Base-by-base conservation (phyloP, 306 rosid genomes). In the Inga oerstediana region DNA sequence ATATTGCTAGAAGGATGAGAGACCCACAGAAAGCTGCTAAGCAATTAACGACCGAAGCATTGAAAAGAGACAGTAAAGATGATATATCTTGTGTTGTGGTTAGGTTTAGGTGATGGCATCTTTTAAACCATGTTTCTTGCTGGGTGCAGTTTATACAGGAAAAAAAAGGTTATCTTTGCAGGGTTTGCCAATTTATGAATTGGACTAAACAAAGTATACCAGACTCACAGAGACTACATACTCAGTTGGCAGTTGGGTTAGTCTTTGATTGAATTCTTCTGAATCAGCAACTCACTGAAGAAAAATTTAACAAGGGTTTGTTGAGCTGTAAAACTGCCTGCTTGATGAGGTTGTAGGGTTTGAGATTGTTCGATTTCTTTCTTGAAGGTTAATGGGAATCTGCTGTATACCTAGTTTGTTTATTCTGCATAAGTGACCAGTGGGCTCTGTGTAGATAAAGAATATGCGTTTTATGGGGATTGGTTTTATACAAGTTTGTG, bases 11-110 rank as follows among this genome's bases (percentile, higher is more conserved):
- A 69, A 90, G 64, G 88, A 87, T 67, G 10, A 85, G 77, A 75
- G 91, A 92, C 85, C 93, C 96, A 5, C 58, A 86, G 86, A 92
- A 92, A 86, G 93, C 92, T 4, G 96, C 96, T 13, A 88, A 92
- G 85, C 88, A 87, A 61, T 72, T 92, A 46, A 87, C 88, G 45
- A 81, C 89, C 6, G 93, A 90, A 73, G 96, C 96, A 20, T 83
- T 92, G 87, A 86, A 87, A 88, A 88, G 93, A 83, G 93, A 85
- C 6, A 89, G 96, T 84, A 92, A 90, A 90, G 96, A 92, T 79
- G 96, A 92, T 46, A 92, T 92, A 65, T 90, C 93, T 20, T 92
- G 96, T 64, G 61, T 92, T 77, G 96, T 92, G 78, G 96, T 92
- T 87, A 90, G 91, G 69, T 83, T 90, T 83, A 88, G 90, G 83